Evolutionary conservation across 1,139 yeast genomes (phyloP).

Genomic region (Dujonia santamariae): DNA sequence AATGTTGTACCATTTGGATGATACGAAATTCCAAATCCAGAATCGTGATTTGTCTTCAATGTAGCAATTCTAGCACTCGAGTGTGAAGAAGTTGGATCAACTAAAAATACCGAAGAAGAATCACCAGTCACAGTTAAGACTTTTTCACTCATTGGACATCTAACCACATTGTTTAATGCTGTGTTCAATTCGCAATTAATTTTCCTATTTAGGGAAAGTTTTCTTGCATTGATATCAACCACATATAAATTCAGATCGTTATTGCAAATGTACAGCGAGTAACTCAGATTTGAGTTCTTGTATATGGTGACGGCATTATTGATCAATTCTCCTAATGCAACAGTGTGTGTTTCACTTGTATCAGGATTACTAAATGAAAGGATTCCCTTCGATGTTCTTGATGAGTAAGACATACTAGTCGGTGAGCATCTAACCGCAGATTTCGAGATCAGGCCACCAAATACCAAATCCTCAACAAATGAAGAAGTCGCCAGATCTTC

Average conservation of each 20-base stretch:
- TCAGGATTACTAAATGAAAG: constrained; percentile 55
- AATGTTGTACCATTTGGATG: constrained; percentile 69
- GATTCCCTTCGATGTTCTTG: constrained; percentile 50
- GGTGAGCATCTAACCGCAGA: no score
- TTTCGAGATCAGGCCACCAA: no score
- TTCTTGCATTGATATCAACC: constrained; percentile 54
- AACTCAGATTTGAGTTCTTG: constrained; percentile 34
- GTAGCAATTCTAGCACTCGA: constrained; percentile 18
- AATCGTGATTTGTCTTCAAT: constrained; percentile 61
- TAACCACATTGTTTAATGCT: constrained; percentile 39
- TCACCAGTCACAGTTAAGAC: constrained; percentile 43
- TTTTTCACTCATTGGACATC: constrained; percentile 27
- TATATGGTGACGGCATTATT: constrained; percentile 76
- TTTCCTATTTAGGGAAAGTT: constrained; percentile 28
- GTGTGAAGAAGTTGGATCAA: constrained; percentile 28
- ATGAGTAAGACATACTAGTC: constrained; percentile 17
- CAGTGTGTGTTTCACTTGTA: constrained; percentile 45
- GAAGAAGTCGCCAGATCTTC: no score
- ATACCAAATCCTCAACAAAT: no score
- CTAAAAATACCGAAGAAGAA: constrained; percentile 33
- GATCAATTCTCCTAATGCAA: constrained; percentile 73
- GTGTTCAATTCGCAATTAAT: constrained; percentile 38
- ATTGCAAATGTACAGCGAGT: constrained; percentile 69
- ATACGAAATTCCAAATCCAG: constrained; percentile 83
- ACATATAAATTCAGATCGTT: constrained; percentile 73